Base-by-base conservation (phyloP, 805 yeast genomes). In the Yamadazyma ubonensis region DNA sequence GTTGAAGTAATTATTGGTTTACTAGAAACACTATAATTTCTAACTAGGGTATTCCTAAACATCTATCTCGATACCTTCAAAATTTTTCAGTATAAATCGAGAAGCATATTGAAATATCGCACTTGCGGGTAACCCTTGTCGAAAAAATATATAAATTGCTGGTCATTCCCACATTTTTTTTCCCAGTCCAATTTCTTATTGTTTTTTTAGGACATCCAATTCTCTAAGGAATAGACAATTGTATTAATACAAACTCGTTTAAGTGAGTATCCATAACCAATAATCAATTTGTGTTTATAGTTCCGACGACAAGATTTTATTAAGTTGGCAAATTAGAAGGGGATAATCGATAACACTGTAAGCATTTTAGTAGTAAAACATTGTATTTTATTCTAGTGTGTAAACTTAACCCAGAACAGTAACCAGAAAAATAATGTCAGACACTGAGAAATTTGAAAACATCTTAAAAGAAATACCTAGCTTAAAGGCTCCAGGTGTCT, bases 401-500 rank as follows among this genome's bases (percentile, higher is more conserved):
- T 33, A 30, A 23, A 5, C 26, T 3, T 10, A 23, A 23, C 12
- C 29, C 20, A 10, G 21, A 23, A 26, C 26, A 22, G 29, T 20
- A 33, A n/a, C 8, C 20, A 28, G n/a, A 32, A 27, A 6, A 23
- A 23, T 23, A 4, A 69, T 70, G 76, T 59, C 73, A 25, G 62
- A 56, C 16, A 59, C 65, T 44, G 72, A 70, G 51, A 69, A 73
- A 49, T 76, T 77, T 52, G 78, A 73, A 47, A 47, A 62, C 34
- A 66, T 69, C 22, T 61, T 76, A 43, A 70, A 68, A 48, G 81
- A 76, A 54, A 58, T 78, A 39, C 68, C 75, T 20, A 70, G 75
- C 5, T 65, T 84, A 52, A 83, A 82, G 63, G 78, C 96, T 11
- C 91, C 91, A 10, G 98, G 99, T 45, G 93, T 91, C 38, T 89